phyloP scores from a whole-genome alignment of 352 stramenopile species.

The Elongisporangium undulatum region DNA sequence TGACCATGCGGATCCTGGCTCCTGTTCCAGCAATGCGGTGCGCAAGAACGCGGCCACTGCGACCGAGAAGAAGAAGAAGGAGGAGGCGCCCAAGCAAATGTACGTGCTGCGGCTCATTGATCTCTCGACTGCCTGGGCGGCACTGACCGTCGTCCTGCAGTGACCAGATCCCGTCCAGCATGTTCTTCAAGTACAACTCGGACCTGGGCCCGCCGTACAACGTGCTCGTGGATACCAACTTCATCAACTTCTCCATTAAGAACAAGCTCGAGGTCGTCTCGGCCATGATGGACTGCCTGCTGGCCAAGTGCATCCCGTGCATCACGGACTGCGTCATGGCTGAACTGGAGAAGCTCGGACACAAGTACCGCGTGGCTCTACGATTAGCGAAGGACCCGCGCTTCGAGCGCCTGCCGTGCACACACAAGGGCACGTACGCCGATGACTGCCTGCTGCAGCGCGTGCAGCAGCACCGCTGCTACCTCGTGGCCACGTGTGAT shows the following conservation, averaged over 20 bases:
- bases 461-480: constrained; percentile 95
- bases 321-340: constrained; percentile 99
- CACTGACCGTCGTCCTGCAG: constrained; percentile 18
- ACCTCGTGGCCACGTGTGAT: constrained; percentile 99
- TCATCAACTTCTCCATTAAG: constrained; percentile 99
- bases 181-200: constrained; percentile 99
- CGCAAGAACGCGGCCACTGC: constrained; percentile 69
- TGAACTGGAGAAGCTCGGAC: constrained; percentile 98
- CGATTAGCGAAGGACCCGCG: constrained; percentile 96
- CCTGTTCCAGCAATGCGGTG: constrained; percentile 62
- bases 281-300: constrained; percentile 99
- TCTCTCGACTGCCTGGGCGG: neutral
- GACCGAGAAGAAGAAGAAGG: constrained; percentile 88
- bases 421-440: constrained; percentile 99
- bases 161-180: constrained; percentile 95
- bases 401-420: constrained; percentile 98
- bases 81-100: constrained; percentile 92
- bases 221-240: constrained; percentile 99
- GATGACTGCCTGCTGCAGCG: constrained; percentile 97
- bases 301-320: constrained; percentile 98
- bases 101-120: constrained; percentile 17
- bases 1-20: constrained; percentile 4
- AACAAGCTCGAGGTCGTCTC: constrained; percentile 99
- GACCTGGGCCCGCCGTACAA: constrained; percentile 98
- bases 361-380: constrained; percentile 95